These are phyloP conservation scores for Biscutella auriculata DNA, from an alignment of 441 rosid genomes.

Conservation along the genomic window DNA sequence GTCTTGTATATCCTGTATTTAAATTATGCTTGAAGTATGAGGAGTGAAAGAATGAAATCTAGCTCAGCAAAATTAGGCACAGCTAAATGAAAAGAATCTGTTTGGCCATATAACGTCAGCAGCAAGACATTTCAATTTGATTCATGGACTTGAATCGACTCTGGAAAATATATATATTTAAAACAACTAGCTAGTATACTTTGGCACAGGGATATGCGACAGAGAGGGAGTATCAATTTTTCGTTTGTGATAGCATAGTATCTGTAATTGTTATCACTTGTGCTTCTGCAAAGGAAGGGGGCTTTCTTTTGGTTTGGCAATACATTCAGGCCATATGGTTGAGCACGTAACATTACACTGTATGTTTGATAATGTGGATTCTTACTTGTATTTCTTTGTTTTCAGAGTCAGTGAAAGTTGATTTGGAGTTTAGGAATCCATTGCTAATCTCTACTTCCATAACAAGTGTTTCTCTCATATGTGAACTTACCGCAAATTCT, in stretches of 20 bases:
- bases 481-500: slow-evolving; percentile 51
- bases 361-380: slow-evolving; percentile 6
- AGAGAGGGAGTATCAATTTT: neutral
- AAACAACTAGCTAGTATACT: neutral
- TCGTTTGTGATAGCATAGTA: neutral
- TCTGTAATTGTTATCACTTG: slow-evolving; percentile 1
- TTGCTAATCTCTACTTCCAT: slow-evolving; percentile 64
- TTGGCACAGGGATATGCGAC: neutral
- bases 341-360: neutral
- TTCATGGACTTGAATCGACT: neutral
- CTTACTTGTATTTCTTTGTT: slow-evolving; percentile 8
- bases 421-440: slow-evolving; percentile 71
- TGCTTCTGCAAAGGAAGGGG: neutral
- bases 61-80: neutral
- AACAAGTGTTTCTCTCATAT: slow-evolving; percentile 61
- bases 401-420: slow-evolving; percentile 79
- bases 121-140: neutral
- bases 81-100: neutral
- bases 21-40: slow-evolving; percentile 8
- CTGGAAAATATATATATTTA: neutral
- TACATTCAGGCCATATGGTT: neutral
- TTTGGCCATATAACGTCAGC: neutral
- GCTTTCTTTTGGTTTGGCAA: slow-evolving; percentile 10
- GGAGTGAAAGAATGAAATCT: slow-evolving; percentile 2
- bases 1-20: neutral